These are phyloP conservation scores for Aureobasidium sp. DNA, from an alignment of 2,329 filamentous ascomycete species.

Conservation along the genomic window DNA sequence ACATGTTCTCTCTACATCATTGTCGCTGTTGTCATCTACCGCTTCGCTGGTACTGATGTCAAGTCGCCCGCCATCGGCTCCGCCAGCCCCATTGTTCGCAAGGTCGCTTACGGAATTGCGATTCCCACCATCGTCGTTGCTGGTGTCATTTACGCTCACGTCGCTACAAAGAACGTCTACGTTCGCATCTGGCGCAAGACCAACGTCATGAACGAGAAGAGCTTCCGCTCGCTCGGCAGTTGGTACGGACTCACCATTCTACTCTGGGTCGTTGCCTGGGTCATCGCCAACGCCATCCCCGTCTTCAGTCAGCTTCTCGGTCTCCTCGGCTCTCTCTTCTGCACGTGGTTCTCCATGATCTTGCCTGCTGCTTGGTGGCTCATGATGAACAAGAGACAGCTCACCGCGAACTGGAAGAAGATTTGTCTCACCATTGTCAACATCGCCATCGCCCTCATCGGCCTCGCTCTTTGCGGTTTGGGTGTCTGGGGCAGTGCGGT, in stretches of 20 bases:
- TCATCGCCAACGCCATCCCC: slow-evolving; percentile 64
- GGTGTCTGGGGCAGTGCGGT: slow-evolving; percentile 4
- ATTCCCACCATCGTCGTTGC: slow-evolving; percentile 65
- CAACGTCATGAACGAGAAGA: slow-evolving; percentile 34
- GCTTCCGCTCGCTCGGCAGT: slow-evolving; percentile 38
- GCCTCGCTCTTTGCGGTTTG: slow-evolving; percentile 9
- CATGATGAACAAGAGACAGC: slow-evolving; percentile 32
- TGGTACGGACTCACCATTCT: slow-evolving; percentile 53
- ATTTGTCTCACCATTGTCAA: slow-evolving; percentile 38
- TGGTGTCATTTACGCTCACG: slow-evolving; percentile 62
- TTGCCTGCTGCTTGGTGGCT: slow-evolving; percentile 18
- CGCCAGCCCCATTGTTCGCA: slow-evolving; percentile 47
- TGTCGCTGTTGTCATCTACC: slow-evolving; percentile 60
- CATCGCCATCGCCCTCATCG: slow-evolving; percentile 29
- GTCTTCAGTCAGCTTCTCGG: slow-evolving; percentile 62
- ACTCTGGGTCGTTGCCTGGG: slow-evolving; percentile 56
- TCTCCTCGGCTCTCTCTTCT: slow-evolving; percentile 55
- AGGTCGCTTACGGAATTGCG: slow-evolving; percentile 64
- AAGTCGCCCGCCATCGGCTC: slow-evolving; percentile 59
- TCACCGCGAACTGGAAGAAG: slow-evolving; percentile 38
- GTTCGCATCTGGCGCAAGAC: slow-evolving; percentile 49
- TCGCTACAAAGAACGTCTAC: slow-evolving; percentile 61
- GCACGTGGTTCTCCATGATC: slow-evolving; percentile 54
- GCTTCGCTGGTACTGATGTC: slow-evolving; percentile 55
- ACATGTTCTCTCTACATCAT: slow-evolving; percentile 57